A percentile compares a stretch with the other conserved stretches of the same genome.
Evolutionary conservation across 345 rosid genomes (phyloP).

Genomic region (Dipteronia dyeriana): DNA sequence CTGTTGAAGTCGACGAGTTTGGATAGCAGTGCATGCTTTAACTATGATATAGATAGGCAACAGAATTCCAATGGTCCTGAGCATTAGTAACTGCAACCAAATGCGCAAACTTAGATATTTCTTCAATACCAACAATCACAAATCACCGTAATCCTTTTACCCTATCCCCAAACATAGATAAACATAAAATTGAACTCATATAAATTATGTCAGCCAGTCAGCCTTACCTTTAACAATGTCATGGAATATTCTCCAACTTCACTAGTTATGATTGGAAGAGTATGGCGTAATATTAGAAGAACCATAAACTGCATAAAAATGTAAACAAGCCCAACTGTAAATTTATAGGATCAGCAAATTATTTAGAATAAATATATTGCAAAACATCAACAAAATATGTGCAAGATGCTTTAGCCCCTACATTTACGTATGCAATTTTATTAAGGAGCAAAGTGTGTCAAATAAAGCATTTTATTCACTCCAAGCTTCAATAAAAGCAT

Average conservation of each 20-base stretch:
- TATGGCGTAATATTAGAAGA: conserved; percentile 69
- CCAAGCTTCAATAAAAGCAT: not conserved
- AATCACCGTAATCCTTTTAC: not conserved
- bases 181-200: not conserved
- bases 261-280: conserved; percentile 59
- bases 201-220: not conserved
- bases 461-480: not conserved
- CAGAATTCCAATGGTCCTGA: conserved; percentile 67
- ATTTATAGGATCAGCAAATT: not conserved
- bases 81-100: conserved; percentile 48
- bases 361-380: not conserved
- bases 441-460: not conserved
- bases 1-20: conserved; percentile 48
- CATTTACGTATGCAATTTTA: not conserved
- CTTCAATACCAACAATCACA: not conserved
- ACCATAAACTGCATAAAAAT: conserved; percentile 56
- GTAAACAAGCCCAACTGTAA: not conserved
- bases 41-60: conserved; percentile 59
- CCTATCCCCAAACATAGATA: not conserved
- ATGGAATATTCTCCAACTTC: conserved; percentile 58
- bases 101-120: not conserved
- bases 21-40: conserved; percentile 49
- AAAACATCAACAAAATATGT: not conserved
- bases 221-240: conserved; percentile 58
- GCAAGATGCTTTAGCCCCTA: not conserved